Base-by-base conservation (phyloP, 345 rosid genomes). In the Salix arbutifolia region DNA sequence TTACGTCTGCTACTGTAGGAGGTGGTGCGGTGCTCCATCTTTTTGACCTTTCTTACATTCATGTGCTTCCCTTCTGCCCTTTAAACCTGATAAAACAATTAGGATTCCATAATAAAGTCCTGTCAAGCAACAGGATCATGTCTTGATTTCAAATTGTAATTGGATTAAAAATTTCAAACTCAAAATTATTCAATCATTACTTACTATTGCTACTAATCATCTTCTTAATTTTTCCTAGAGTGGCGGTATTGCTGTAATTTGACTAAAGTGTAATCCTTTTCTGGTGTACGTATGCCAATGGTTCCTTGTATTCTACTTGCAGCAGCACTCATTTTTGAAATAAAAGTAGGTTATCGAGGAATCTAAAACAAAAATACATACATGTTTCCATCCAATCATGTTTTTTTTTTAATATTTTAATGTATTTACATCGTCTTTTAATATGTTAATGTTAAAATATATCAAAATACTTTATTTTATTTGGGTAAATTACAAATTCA, bases 31-130 rank as follows among this genome's bases (percentile, higher is more conserved):
- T 66, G 69, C 70, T n/a, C 38, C 30, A 19, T 42, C 71, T 52
- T 67, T 75, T 67, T 75, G 78, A 67, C 72, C 56, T 70, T 35
- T 66, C 66, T 19, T 21, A 6, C 46, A 3, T 42, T 42, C 46
- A n/a, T 2, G 8, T 19, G 58, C 58, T 52, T 46, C 18, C 52
- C 52, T 16, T 46, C 21, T 18, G 11, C 17, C 53, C 58, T 19
- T 52, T 52, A 16, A 14, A 23, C 25, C 9, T 56, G 23, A 9
- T 1, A 1, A n/a, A n/a, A 58, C 62, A 23, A n/a, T 58, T 1
- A 56, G 11, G 13, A n/a, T 56, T 56, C 62, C 4, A 21, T 1
- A 10, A 1, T 4, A 25, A 58, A 3, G 28, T 9, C 62, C 62
- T 23, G 1, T 8, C 62, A 56, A n/a, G 25, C 28, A 53, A 53